Percentiles rank a stretch among this genome's conserved stretches.
phyloP scores from a whole-genome alignment of 371 early-diverging fungal genomes.

The Catenaria anguillulae region DNA sequence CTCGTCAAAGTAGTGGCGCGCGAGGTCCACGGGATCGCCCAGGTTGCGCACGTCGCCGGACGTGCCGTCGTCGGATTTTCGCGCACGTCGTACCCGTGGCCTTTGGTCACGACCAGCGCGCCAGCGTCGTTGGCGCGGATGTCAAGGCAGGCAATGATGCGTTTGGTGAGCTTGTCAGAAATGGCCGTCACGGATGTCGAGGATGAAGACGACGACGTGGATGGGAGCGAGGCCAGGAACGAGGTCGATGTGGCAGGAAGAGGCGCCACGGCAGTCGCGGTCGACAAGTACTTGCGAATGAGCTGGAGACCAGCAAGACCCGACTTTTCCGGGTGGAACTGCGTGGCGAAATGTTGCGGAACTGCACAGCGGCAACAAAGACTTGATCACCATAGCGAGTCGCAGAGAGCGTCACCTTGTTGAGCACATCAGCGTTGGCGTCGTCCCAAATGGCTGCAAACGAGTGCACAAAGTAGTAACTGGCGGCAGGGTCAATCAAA shows the following conservation, averaged over 20 bases:
- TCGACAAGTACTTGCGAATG: slow-evolving; percentile 56
- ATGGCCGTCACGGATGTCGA: slow-evolving; percentile 18
- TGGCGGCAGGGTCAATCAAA: slow-evolving; percentile 10
- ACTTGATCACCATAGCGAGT: slow-evolving; percentile 75
- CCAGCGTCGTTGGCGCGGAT: slow-evolving; percentile 90
- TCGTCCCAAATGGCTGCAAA: slow-evolving; percentile 55
- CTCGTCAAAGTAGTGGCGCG: slow-evolving; percentile 76
- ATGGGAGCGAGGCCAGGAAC: slow-evolving; percentile 16
- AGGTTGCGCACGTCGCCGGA: slow-evolving; percentile 80
- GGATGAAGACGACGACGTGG: slow-evolving; percentile 16
- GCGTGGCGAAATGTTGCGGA: slow-evolving; percentile 84
- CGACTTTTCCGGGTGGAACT: slow-evolving; percentile 96
- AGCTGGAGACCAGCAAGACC: slow-evolving; percentile 75
- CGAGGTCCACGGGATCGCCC: slow-evolving; percentile 90
- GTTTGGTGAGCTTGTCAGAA: slow-evolving; percentile 53
- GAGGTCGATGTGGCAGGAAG: slow-evolving; percentile 8
- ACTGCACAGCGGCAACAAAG: slow-evolving; percentile 67
- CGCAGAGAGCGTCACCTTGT: slow-evolving; percentile 48
- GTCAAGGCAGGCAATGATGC: slow-evolving; percentile 93
- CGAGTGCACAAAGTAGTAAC: slow-evolving; percentile 95
- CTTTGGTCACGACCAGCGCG: slow-evolving; percentile 95
- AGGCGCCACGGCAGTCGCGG: slow-evolving; percentile 10
- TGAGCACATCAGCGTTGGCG: slow-evolving; percentile 23
- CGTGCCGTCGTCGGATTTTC: slow-evolving; percentile 35
- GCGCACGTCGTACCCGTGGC: slow-evolving; percentile 95